These are phyloP conservation scores for Thecaphora thlaspeos DNA, from an alignment of 1,284 basidiomycete genomes.

Conservation along the genomic window DNA sequence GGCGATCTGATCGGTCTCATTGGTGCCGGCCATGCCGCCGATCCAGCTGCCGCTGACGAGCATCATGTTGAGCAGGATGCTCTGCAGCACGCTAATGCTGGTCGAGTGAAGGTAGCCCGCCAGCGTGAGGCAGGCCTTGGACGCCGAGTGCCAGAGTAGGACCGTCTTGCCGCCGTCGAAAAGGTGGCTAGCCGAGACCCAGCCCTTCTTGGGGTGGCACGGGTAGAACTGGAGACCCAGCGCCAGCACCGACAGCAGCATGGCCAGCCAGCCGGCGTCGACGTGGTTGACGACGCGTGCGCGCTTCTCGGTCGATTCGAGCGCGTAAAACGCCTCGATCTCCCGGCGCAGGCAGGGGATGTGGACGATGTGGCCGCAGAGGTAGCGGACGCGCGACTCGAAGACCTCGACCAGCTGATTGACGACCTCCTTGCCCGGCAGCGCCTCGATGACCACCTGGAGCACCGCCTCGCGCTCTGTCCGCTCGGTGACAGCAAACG, in stretches of 20 bases:
- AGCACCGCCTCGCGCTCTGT: constrained; percentile 51
- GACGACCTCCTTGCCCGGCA: constrained; percentile 42
- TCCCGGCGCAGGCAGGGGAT: constrained; percentile 41
- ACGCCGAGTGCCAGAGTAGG: constrained; percentile 47
- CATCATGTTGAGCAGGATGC: constrained; percentile 40
- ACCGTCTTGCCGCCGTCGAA: constrained; percentile 46
- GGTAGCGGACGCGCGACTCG: constrained; percentile 36
- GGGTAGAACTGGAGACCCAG: constrained; percentile 51
- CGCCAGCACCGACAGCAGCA: constrained; percentile 48
- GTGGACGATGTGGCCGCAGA: constrained; percentile 43
- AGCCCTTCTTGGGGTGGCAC: constrained; percentile 33
- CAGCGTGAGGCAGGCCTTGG: constrained; percentile 45
- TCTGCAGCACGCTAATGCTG: constrained; percentile 46
- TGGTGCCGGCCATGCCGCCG: constrained; percentile 1
- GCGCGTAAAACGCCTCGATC: constrained; percentile 46
- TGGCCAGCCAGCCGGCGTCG: constrained; percentile 49
- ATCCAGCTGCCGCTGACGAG: constrained; percentile 18
- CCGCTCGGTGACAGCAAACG: constrained; percentile 10
- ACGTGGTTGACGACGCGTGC: constrained; percentile 50
- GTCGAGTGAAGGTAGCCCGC: constrained; percentile 42
- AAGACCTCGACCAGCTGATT: constrained; percentile 48
- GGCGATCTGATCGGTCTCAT: constrained; percentile 17
- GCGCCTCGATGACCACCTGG: constrained; percentile 38
- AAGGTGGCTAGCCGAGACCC: constrained; percentile 29
- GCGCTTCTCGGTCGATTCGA: constrained; percentile 41